Percentiles rank a stretch among this genome's conserved stretches.
Conservation (phyloP, 305 asterid genomes). For the Rubia peregrina region DNA sequence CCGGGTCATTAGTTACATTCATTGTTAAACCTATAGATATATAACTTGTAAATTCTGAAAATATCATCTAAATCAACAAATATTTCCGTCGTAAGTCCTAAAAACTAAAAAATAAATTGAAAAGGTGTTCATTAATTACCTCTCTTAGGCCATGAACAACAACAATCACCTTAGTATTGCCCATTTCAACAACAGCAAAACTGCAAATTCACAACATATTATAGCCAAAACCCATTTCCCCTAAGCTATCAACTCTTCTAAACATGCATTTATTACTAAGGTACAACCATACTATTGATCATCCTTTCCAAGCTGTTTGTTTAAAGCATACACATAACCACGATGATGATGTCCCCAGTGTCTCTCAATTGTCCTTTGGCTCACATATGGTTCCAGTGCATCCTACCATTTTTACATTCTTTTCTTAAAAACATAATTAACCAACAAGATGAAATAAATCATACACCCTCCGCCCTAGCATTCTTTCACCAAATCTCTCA, state of each 20-base stretch:
- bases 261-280: neutral
- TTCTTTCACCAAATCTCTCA: neutral
- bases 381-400: conserved; percentile 89
- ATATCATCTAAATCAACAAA: no score
- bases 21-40: no score
- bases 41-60: no score
- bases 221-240: conserved; percentile 12
- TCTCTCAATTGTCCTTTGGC: conserved; percentile 61
- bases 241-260: neutral
- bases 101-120: no score
- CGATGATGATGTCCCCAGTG: conserved; percentile 95
- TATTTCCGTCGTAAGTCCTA: no score
- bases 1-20: no score
- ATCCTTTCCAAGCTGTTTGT: conserved; percentile 69
- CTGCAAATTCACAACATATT: conserved; percentile 35
- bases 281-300: conserved; percentile 66
- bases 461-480: neutral
- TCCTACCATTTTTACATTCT: conserved; percentile 34
- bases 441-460: neutral
- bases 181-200: conserved; percentile 89
- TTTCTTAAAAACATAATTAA: neutral
- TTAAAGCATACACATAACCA: conserved; percentile 68
- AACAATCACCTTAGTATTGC: conserved; percentile 96
- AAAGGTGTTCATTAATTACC: conserved; percentile 26
- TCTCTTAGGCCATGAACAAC: conserved; percentile 96